These are phyloP conservation scores for Suillus americanus DNA, from an alignment of 768 basidiomycete species.

Conservation along the genomic window DNA sequence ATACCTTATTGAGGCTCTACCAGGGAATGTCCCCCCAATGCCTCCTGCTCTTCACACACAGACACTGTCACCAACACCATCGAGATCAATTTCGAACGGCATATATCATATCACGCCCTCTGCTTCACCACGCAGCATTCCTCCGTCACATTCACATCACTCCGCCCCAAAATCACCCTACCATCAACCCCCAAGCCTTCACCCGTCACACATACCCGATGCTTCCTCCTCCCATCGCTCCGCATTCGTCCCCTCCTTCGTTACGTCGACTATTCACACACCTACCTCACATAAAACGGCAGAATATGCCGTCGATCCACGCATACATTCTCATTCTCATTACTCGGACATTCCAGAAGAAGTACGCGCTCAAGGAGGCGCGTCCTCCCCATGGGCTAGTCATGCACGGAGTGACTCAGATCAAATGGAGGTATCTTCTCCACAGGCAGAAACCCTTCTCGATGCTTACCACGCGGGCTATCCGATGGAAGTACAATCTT, in stretches of 20 bases:
- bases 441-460: constrained; percentile 44
- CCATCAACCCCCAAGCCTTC: constrained; percentile 38
- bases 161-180: constrained; percentile 39
- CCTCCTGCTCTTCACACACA: constrained; percentile 51
- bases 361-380: constrained; percentile 19
- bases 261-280: constrained; percentile 30
- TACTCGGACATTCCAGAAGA: constrained; percentile 32
- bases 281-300: constrained; percentile 33
- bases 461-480: constrained; percentile 41
- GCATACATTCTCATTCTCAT: constrained; percentile 35
- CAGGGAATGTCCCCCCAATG: constrained; percentile 63
- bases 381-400: constrained; percentile 25
- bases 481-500: constrained; percentile 48
- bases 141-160: constrained; percentile 52
- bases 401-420: constrained; percentile 33
- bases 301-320: constrained; percentile 34
- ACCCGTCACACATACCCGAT: constrained; percentile 43
- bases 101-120: constrained; percentile 39
- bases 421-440: constrained; percentile 58
- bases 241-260: constrained; percentile 45
- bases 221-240: constrained; percentile 53
- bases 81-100: constrained; percentile 37
- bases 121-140: constrained; percentile 42
- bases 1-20: constrained; percentile 81
- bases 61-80: constrained; percentile 34